Conservation (phyloP, 2,329 filamentous ascomycete species). For the Phoma herbarum region DNA sequence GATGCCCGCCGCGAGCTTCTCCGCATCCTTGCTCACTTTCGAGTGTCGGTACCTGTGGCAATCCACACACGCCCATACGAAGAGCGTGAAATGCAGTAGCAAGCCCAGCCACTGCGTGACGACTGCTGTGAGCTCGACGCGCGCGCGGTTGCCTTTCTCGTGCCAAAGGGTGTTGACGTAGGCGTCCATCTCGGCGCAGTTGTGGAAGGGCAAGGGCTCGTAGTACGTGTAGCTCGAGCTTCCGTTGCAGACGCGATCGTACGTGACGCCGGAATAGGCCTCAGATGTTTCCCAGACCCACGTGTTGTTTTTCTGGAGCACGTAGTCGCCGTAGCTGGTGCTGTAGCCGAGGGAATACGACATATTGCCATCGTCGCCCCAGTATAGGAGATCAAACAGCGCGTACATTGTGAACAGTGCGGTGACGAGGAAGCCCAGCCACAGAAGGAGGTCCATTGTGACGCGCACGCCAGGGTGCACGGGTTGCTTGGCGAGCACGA, state of each 20-base stretch:
- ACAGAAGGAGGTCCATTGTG: conserved; percentile 48
- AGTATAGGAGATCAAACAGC: conserved; percentile 25
- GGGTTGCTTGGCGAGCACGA: conserved; percentile 38
- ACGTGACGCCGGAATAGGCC: conserved; percentile 19
- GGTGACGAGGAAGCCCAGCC: conserved; percentile 45
- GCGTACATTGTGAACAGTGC: conserved; percentile 36
- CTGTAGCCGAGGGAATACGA: conserved; percentile 4
- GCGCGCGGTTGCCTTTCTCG: conserved; percentile 31
- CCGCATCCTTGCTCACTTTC: conserved; percentile 42
- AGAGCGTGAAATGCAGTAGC: conserved; percentile 46
- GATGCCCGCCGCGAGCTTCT: conserved; percentile 45
- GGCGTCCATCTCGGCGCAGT: conserved; percentile 43
- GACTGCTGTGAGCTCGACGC: conserved; percentile 33
- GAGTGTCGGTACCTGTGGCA: conserved; percentile 36
- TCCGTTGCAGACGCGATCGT: conserved; percentile 29
- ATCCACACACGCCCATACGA: conserved; percentile 53
- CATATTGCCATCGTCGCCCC: conserved; percentile 34
- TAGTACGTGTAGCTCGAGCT: conserved; percentile 5
- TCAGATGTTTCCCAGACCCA: conserved; percentile 39
- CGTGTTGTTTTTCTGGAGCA: conserved; percentile 38
- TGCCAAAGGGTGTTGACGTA: conserved; percentile 44
- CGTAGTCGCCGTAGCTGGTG: conserved; percentile 34
- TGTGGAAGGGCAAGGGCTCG: conserved; percentile 21
- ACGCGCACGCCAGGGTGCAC: conserved; percentile 49
- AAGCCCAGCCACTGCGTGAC: conserved; percentile 46